Base-by-base conservation (phyloP, 108 stramenopile genomes). In the Pseudonitzschia pungens region DNA sequence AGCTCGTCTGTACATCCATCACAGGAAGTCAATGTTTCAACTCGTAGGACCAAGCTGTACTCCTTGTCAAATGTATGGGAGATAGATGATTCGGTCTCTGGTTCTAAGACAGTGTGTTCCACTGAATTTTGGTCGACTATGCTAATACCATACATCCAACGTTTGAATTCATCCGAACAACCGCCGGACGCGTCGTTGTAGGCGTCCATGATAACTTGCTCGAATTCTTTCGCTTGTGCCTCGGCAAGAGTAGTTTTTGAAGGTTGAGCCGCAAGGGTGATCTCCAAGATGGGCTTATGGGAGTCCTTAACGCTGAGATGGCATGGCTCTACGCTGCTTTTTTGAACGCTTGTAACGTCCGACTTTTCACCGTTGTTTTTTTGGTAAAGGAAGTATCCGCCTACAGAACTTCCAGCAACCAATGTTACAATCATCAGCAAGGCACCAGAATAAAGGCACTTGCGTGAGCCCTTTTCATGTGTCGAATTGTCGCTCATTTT, bases 81-180 rank as follows among this genome's bases (percentile, higher is more conserved):
- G 28, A 67, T 50, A n/a, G 65, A 62, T 21, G 60, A 36, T 11
- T 62, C 60, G 2, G 20, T 33, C 21, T 67, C 65, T 2, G 20
- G 42, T 14, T 67, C 28, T n/a, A 50, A 43, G 22, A 67, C 44
- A 29, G 45, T 33, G n/a, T 67, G 42, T 11, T 50, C 43, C 21
- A 22, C 10, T 48, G 50, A 4, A 10, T n/a, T 67, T 12, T 45
- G 48, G 42, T 67, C 65, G 14, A 48, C 42, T 22, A 67, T 45
- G 44, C 42, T 67, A 27, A 48, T 41, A n/a, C 65, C 65, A 48
- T 67, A 67, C 45, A 67, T 67, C 65, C 65, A 67, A 48, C 65
- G 65, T 21, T 67, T 28, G 27, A 43, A 67, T 45, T 67, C 65
- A 22, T 44, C 65, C 14, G 45, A 50, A 27, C 65, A 67, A 28